Conservation (phyloP, 345 rosid genomes). For the Brassica juncea region DNA sequence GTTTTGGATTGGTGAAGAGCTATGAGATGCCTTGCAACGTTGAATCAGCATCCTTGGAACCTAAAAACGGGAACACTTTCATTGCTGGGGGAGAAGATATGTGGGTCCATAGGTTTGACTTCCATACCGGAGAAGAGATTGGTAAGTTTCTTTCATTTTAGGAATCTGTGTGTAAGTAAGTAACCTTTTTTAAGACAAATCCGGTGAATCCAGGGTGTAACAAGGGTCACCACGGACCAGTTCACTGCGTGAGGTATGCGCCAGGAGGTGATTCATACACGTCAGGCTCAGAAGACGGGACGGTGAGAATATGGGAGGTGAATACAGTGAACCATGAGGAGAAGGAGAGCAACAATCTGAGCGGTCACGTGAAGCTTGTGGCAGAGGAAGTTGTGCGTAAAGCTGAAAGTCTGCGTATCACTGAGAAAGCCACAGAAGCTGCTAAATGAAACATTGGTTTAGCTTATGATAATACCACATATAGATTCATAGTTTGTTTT, state of each 20-base stretch:
- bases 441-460: slow-evolving; percentile 23
- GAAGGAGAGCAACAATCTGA: slow-evolving; percentile 39
- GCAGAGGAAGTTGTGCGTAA: slow-evolving; percentile 53
- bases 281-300: slow-evolving; percentile 98
- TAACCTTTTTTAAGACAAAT: slow-evolving; percentile 13
- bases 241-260: slow-evolving; percentile 86
- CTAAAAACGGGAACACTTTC: slow-evolving; percentile 55
- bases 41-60: slow-evolving; percentile 81
- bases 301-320: slow-evolving; percentile 60
- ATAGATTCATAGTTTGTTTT: slow-evolving; percentile 5
- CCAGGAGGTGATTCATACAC: slow-evolving; percentile 97
- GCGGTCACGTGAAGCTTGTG: slow-evolving; percentile 49
- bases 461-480: slow-evolving; percentile 13
- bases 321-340: slow-evolving; percentile 45
- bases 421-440: slow-evolving; percentile 38
- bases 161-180: slow-evolving; percentile 4
- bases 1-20: slow-evolving; percentile 90
- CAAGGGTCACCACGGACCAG: slow-evolving; percentile 99
- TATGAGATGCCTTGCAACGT: slow-evolving; percentile 81
- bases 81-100: slow-evolving; percentile 73
- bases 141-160: slow-evolving; percentile 45
- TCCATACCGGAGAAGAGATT: slow-evolving; percentile 67
- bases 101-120: slow-evolving; percentile 70
- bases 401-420: slow-evolving; percentile 47
- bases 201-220: slow-evolving; percentile 70